Base-by-base conservation (phyloP, 306 rosid genomes). In the Quercus ilex region DNA sequence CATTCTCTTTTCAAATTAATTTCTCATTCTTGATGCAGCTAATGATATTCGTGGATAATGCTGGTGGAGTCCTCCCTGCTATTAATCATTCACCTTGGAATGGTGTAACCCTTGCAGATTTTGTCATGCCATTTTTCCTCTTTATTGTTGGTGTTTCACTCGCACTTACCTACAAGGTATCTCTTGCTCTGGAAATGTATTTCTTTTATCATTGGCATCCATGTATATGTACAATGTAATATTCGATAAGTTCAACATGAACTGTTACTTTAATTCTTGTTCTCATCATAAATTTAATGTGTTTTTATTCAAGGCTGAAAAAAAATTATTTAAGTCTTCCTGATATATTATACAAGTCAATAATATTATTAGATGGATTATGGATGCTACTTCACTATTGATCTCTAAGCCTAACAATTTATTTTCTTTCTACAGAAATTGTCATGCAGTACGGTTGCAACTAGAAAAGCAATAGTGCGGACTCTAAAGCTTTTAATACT, bases 11-110 rank as follows among this genome's bases (percentile, higher is more conserved):
- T 3, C 46, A 35, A 23, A 59, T 33, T 19, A 1, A 19, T 35
- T 73, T 28, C 15, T 81, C 33, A 49, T 76, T 79, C 51, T 65
- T 76, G 75, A 79, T 88, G 90, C 93, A 96, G 99, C 83, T 96
- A 78, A 96, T 96, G 99, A 91, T 96, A 84, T 52, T 96, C 73
- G 99, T 93, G 86, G 99, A 96, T 65, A 88, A 96, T 87, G 91
- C 80, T 71, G 99, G 99, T 78, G 98, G 98, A 83, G 46, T 87
- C 15, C 9, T 91, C 74, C 96, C 99, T 5, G 88, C 99, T 11
- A 89, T 96, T 31, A 93, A 96, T 81, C 99, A 96, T 85, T 89
- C 99, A 55, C 99, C 99, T 26, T 96, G 99, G 99, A 75, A 93
- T 89, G 99, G 99, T 35, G 82, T 96, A 78, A 93, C 96, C 62